Evolutionary conservation across 2,329 filamentous ascomycete genomes (phyloP).

Genomic region (Colletotrichum sp.): DNA sequence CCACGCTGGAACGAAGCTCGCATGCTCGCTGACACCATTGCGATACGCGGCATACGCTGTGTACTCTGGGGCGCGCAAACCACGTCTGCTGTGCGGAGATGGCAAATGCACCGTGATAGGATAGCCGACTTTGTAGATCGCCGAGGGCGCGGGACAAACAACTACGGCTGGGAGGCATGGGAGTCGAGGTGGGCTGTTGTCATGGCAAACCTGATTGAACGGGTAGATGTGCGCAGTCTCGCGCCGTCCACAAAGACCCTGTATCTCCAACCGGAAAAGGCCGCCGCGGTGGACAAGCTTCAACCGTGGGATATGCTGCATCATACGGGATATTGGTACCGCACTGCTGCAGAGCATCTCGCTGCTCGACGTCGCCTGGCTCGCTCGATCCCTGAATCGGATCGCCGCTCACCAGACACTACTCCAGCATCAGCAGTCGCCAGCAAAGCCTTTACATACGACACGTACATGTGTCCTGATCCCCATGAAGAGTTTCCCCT

Average conservation of each 20-base stretch:
- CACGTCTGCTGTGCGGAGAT: slow-evolving; percentile 80
- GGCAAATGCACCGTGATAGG: slow-evolving; percentile 77
- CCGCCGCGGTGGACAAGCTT: slow-evolving; percentile 59
- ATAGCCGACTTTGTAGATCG: slow-evolving; percentile 81
- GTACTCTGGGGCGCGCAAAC: slow-evolving; percentile 80
- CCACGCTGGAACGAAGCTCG: slow-evolving; percentile 92
- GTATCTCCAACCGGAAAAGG: slow-evolving; percentile 64
- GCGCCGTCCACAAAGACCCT: slow-evolving; percentile 46
- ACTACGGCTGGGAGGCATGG: slow-evolving; percentile 96
- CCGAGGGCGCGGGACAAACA: slow-evolving; percentile 82
- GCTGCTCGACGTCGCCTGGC: slow-evolving; percentile 59
- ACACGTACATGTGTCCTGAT: slow-evolving; percentile 70
- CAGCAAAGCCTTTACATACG: slow-evolving; percentile 62
- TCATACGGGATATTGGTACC: slow-evolving; percentile 72
- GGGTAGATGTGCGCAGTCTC: slow-evolving; percentile 56
- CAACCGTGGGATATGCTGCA: slow-evolving; percentile 70
- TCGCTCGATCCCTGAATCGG: slow-evolving; percentile 63
- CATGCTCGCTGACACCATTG: slow-evolving; percentile 80
- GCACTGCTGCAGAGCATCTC: slow-evolving; percentile 63
- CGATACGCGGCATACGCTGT: slow-evolving; percentile 82
- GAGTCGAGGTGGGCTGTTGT: slow-evolving; percentile 74
- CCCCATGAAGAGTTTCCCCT: slow-evolving; percentile 66
- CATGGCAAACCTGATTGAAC: slow-evolving; percentile 67
- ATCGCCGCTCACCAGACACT: slow-evolving; percentile 54
- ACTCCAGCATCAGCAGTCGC: slow-evolving; percentile 51